These are phyloP conservation scores for Cryptosporidium felis DNA, from an alignment of 169 alveolate genomes.

Conservation along the genomic window DNA sequence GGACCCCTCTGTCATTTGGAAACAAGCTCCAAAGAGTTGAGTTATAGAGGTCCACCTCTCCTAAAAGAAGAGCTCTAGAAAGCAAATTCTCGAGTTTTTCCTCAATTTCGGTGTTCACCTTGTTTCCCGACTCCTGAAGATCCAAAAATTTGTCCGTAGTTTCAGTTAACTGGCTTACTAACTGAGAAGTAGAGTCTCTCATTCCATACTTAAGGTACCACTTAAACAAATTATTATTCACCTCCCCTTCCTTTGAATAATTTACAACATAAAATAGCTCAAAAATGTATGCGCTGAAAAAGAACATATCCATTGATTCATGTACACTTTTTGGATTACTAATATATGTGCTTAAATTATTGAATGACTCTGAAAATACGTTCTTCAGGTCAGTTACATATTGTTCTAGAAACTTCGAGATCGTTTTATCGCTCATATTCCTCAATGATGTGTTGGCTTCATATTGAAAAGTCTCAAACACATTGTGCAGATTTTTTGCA, in stretches of 20 bases:
- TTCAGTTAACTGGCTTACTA: conserved; percentile 29
- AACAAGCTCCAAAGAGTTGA: conserved; percentile 40
- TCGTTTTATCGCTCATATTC: conserved; percentile 12
- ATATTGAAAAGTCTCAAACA: conserved; percentile 60
- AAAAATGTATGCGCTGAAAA: conserved; percentile 47
- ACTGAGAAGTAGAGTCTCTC: conserved; percentile 19
- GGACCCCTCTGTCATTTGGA: conserved; percentile 15
- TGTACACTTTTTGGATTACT: neutral
- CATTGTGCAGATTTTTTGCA: conserved; percentile 34
- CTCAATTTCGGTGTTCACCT: no score
- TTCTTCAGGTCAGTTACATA: conserved; percentile 16
- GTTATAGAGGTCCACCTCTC: conserved; percentile 29
- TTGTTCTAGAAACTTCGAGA: conserved; percentile 29
- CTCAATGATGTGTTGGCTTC: conserved; percentile 36
- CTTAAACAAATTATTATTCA: neutral
- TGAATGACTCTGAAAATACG: conserved; percentile 30
- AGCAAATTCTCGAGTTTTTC: conserved; percentile 11
- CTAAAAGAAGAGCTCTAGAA: conserved; percentile 13
- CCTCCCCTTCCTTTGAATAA: conserved; percentile 24
- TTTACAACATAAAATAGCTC: conserved; percentile 35
- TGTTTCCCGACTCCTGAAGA: neutral
- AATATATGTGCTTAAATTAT: conserved; percentile 9
- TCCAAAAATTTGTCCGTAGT: conserved; percentile 41
- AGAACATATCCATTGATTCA: conserved; percentile 43
- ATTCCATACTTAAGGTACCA: conserved; percentile 63